Evolutionary conservation across 2,329 filamentous ascomycete species (phyloP), one percentile per base, ranked within the genome.

Genomic region (Aspergillus candidus): DNA sequence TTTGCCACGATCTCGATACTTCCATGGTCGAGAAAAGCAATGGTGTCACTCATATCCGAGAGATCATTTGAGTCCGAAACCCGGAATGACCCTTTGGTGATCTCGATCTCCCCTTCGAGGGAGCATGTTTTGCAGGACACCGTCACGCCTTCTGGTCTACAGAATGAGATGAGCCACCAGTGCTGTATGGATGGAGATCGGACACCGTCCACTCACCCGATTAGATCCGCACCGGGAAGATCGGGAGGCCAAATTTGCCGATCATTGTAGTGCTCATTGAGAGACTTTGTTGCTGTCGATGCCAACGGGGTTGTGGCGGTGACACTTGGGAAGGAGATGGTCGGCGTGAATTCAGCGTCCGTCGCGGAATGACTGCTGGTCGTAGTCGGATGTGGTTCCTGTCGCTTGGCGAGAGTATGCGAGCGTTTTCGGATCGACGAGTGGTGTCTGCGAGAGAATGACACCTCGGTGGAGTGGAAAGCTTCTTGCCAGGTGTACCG

Each of bases 51-150:
- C 4, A 52, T 12, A 11, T 40, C 35, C n/a, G 29, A 13, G 11
- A 39, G 8, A n/a, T 14, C 32, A 10, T 54, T 44, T 2, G 40
- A 37, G 11, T 44, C 43, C 8, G 46, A 40, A 22, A 56, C 30
- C 8, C 38, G 43, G 34, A 56, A 56, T 2, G 53, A 50, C 7
- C 50, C 50, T 27, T 48, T 36, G 12, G 48, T 50, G 18, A 56
- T 41, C 11, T 52, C 50, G 12, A 53, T 43, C 10, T 44, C 44
- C 18, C 54, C 54, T 15, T 41, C 45, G 5, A 56, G 22, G 3
- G 49, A 41, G 34, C 54, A 57, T 7, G 49, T 54, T 35, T 49
- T 54, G 40, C 54, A 57, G 14, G 43, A 46, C 18, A 57, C 35
- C 4, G 38, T 48, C 4, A 57, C 37, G 2, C 52, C 52, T 40